These are phyloP conservation scores for Darksidea phi DNA, from an alignment of 495 filamentous ascomycete genomes.

Conservation along the genomic window DNA sequence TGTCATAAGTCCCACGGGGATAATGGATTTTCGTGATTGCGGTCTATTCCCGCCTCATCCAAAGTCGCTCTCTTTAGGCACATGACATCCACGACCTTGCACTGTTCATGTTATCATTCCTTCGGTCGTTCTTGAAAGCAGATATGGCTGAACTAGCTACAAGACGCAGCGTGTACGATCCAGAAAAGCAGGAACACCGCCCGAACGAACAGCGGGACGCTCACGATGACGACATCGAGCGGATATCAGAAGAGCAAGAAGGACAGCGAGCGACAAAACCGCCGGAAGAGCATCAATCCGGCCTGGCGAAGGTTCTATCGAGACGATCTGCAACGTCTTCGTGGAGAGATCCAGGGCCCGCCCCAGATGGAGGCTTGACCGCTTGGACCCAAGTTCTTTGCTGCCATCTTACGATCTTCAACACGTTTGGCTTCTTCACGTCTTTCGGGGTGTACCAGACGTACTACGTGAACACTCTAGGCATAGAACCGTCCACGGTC, in stretches of 20 bases:
- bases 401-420: constrained; percentile 60
- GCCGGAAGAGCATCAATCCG: background rate
- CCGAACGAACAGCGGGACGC: background rate
- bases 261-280: background rate
- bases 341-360: constrained; percentile 49
- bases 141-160: too few species aligned
- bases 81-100: too few species aligned
- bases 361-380: constrained; percentile 56
- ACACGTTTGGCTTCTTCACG: constrained; percentile 73
- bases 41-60: too few species aligned
- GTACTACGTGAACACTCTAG: constrained; percentile 61
- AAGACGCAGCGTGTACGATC: too few species aligned
- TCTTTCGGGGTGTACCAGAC: constrained; percentile 78
- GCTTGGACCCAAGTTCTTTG: constrained; percentile 63
- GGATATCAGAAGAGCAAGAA: background rate
- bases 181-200: too few species aligned
- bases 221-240: background rate
- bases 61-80: too few species aligned
- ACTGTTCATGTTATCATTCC: too few species aligned
- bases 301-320: background rate
- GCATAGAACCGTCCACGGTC: constrained; percentile 48
- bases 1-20: too few species aligned
- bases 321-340: constrained; percentile 1
- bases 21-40: too few species aligned
- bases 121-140: too few species aligned